A percentile compares a stretch with the other conserved stretches of the same genome.
Evolutionary conservation across 345 rosid genomes (phyloP).

Genomic region (Raphanus raphanistrum): DNA sequence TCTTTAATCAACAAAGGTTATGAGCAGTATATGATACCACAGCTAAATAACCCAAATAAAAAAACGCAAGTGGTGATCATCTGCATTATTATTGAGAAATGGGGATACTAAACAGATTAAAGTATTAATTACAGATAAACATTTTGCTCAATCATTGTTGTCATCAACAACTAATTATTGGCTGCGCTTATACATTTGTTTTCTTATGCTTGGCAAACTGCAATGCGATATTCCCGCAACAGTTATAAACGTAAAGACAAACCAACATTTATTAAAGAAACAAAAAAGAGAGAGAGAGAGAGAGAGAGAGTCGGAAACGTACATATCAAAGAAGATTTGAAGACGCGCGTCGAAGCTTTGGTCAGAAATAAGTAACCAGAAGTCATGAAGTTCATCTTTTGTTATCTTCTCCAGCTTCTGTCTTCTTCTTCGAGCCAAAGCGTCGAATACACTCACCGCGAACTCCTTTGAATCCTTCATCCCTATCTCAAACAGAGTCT

Average conservation of each 20-base stretch:
- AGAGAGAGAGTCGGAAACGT: slow-evolving; percentile 8
- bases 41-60: not conserved
- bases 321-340: slow-evolving; percentile 97
- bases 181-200: slow-evolving; percentile 24
- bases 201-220: slow-evolving; percentile 11
- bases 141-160: slow-evolving; percentile 16
- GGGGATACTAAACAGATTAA: not conserved
- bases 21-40: not conserved
- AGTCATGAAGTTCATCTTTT: slow-evolving; percentile 76
- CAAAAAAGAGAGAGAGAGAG: not conserved
- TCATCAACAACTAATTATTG: slow-evolving; percentile 17
- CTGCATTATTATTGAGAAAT: not conserved
- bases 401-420: slow-evolving; percentile 62
- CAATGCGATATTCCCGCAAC: slow-evolving; percentile 29
- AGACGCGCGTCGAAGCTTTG: slow-evolving; percentile 96
- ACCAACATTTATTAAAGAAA: not conserved
- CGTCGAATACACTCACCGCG: slow-evolving; percentile 78
- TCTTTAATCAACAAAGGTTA: not conserved
- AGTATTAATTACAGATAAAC: not conserved
- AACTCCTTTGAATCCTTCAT: slow-evolving; percentile 93
- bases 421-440: slow-evolving; percentile 62
- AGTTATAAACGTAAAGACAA: slow-evolving; percentile 30
- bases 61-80: not conserved
- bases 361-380: slow-evolving; percentile 86
- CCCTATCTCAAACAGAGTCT: slow-evolving; percentile 43